Evolutionary conservation across 2,329 filamentous ascomycete species (phyloP).

Genomic region (Colletotrichum incanum): DNA sequence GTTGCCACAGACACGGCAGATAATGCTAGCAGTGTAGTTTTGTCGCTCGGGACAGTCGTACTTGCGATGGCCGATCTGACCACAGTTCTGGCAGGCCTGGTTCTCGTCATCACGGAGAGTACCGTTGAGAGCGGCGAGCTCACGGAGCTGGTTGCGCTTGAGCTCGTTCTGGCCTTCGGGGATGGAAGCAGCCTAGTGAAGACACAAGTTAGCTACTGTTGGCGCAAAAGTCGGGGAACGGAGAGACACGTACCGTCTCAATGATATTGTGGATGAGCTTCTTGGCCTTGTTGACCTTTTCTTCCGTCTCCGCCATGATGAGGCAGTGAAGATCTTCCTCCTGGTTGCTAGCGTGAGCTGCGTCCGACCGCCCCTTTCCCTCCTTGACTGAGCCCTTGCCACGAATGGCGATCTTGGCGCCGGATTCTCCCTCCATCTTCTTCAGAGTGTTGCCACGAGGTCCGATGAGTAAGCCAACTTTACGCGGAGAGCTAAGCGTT

Average conservation of each 20-base stretch:
- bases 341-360: conserved; percentile 99
- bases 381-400: conserved; percentile 99
- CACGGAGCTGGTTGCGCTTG: conserved; percentile 97
- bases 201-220: conserved; percentile 46
- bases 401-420: conserved; percentile 98
- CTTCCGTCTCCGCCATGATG: conserved; percentile 99
- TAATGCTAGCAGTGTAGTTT: conserved; percentile 99
- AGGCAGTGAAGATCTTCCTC: conserved; percentile 99
- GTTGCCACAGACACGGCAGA: conserved; percentile 98
- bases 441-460: conserved; percentile 99
- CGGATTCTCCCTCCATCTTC: conserved; percentile 99
- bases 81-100: conserved; percentile 99
- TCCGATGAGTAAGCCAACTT: conserved; percentile 99
- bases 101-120: conserved; percentile 99
- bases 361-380: conserved; percentile 98
- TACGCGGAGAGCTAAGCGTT: conserved; percentile 89
- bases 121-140: conserved; percentile 98
- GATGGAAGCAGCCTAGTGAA: conserved; percentile 89
- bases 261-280: conserved; percentile 98
- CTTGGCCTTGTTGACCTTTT: conserved; percentile 99
- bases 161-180: conserved; percentile 99
- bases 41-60: conserved; percentile 98
- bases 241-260: conserved; percentile 82
- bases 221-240: background rate
- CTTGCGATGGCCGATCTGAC: conserved; percentile 98